Percentiles rank a stretch among this genome's conserved stretches.
Conservation (phyloP, 345 rosid species). For the Eucalyptus guilfoylei region DNA sequence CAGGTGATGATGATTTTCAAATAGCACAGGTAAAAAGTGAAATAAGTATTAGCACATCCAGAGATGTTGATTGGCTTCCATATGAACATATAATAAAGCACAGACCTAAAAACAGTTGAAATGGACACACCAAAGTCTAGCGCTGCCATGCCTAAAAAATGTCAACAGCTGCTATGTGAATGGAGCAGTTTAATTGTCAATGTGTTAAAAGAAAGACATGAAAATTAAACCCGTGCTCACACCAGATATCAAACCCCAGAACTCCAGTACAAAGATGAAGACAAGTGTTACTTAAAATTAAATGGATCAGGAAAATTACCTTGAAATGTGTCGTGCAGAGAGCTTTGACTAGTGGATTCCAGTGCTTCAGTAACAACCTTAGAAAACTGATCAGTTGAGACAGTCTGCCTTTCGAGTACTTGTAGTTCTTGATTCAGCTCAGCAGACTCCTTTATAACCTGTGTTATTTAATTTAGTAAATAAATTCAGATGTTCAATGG, state of each 20-base stretch:
- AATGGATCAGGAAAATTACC: constrained; percentile 24
- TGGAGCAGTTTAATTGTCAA: not conserved
- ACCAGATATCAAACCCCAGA: not conserved
- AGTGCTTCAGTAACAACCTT: constrained; percentile 42
- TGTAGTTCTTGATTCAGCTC: constrained; percentile 50
- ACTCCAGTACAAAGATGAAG: not conserved
- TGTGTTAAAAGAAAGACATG: not conserved
- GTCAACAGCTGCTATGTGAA: not conserved
- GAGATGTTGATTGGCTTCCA: not conserved
- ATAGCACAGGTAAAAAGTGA: not conserved
- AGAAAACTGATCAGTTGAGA: constrained; percentile 25
- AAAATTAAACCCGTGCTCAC: not conserved
- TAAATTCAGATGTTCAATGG: not conserved
- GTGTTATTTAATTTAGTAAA: not conserved
- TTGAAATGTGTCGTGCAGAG: constrained; percentile 32
- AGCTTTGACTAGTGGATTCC: constrained; percentile 31
- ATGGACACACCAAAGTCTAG: not conserved
- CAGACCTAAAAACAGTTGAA: not conserved
- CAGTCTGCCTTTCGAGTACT: constrained; percentile 39
- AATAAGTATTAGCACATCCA: not conserved
- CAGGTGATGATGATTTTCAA: not conserved
- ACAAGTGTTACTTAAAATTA: not conserved
- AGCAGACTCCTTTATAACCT: constrained; percentile 54
- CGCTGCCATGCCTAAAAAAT: not conserved
- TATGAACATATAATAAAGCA: not conserved